Base-by-base conservation (phyloP, 2,329 filamentous ascomycete species). In the Stemphylium lycopersici region DNA sequence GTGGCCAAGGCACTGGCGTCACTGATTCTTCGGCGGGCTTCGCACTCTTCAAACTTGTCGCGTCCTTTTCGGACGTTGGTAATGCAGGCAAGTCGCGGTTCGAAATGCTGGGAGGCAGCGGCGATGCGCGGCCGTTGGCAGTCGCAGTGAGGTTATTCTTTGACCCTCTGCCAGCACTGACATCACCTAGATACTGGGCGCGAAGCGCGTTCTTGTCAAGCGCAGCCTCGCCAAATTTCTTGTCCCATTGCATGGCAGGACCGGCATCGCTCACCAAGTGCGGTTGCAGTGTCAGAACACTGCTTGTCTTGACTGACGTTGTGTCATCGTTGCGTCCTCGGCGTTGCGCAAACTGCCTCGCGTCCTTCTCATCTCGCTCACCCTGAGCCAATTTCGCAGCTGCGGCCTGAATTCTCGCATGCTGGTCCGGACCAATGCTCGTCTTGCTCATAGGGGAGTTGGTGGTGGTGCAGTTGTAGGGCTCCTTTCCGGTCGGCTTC, bases 181-280 rank as follows among this genome's bases (percentile, higher is more conserved):
- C 80, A 70, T 96, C 88, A 40, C 86, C 85, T 46, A 98, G 81
- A 75, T 98, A 98, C n/a, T 90, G 87, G 60, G 91, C 87, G 48
- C 92, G 87, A 58, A 96, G 88, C 6, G 88, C 82, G 67, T 95
- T 88, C 77, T 95, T 96, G 67, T 92, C 92, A 83, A 93, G 89
- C 3, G 89, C 83, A 66, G 93, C 88, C 78, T 96, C 96, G 77
- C 98, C 95, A 72, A 97, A 98, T 67, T 91, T 92, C 75, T 86
- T 96, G 29, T 93, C 91, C 95, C 95, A 99, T 75, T 96, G 96
- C 87, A 99, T 89, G 1, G 95, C 95, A 20, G 92, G 90, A 7
- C 90, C 95, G 15, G 93, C 93, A 73, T 96, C 95, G 48, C 83
- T 91, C 68, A 93, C 82, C 58, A 98, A 89, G 48, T 87, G 84